phyloP scores from a whole-genome alignment of 2,329 filamentous ascomycete species.

The Lecanicillium sp. region DNA sequence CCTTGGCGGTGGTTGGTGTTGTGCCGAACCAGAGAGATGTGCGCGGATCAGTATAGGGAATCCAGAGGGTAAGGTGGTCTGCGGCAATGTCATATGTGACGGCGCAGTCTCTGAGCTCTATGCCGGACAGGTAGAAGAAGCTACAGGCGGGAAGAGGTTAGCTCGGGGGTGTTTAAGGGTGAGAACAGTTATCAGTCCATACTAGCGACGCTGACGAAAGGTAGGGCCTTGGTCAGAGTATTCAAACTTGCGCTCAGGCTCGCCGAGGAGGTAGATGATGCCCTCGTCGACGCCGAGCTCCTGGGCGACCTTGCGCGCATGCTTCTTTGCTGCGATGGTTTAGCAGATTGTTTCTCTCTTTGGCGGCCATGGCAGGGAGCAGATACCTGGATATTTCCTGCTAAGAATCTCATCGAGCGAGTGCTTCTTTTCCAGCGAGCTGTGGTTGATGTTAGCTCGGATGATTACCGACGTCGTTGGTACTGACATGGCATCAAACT shows the following conservation, averaged over 20 bases:
- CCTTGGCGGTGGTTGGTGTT: conserved; percentile 52
- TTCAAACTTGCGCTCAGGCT: conserved; percentile 41
- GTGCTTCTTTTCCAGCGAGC: conserved; percentile 30
- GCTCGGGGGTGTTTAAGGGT: no score
- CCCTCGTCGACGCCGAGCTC: conserved; percentile 41
- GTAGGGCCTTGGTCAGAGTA: conserved; percentile 49
- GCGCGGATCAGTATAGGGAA: conserved; percentile 57
- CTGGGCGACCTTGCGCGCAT: conserved; percentile 47
- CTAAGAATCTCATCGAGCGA: conserved; percentile 11
- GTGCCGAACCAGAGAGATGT: conserved; percentile 57
- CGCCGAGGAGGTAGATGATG: conserved; percentile 48
- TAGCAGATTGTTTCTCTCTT: conserved; percentile 19
- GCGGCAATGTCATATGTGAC: conserved; percentile 49
- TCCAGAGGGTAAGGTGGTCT: conserved; percentile 63
- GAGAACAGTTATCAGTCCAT: no score
- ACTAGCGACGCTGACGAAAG: conserved; percentile 53
- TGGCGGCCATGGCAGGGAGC: no score
- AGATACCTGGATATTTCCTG: conserved; percentile 20
- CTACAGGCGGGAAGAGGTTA: conserved; percentile 24
- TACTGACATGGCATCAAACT: conserved; percentile 49
- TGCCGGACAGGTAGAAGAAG: conserved; percentile 52
- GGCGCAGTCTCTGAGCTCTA: conserved; percentile 44
- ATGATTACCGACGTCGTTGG: neutral
- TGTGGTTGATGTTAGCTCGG: conserved; percentile 10
- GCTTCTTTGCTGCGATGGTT: conserved; percentile 38